Percentiles rank a stretch among this genome's conserved stretches.
Evolutionary conservation across 768 basidiomycete genomes (phyloP).

Genomic region (Infundibulicybe gibba): DNA sequence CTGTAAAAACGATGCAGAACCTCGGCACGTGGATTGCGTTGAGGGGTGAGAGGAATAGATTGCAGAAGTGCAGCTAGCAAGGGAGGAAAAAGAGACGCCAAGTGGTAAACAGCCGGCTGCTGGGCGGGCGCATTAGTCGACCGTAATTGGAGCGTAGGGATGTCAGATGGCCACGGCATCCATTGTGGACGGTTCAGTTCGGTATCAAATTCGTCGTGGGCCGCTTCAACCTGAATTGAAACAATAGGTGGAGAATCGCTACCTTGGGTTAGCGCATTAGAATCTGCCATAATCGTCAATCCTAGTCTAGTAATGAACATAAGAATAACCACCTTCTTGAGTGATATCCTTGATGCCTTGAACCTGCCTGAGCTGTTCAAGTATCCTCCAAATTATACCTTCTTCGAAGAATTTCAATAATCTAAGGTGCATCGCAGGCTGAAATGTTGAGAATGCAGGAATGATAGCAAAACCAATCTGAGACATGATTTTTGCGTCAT

Average conservation of each 20-base stretch:
- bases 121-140: constrained; percentile 62
- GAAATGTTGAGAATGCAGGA: constrained; percentile 74
- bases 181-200: constrained; percentile 12
- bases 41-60: constrained; percentile 37
- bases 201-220: constrained; percentile 22
- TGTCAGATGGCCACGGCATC: constrained; percentile 22
- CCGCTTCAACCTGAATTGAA: constrained; percentile 61
- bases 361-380: constrained; percentile 40
- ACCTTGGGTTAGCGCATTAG: constrained; percentile 6
- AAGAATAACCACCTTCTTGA: constrained; percentile 6
- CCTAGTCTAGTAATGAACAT: background rate
- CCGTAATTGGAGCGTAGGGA: constrained; percentile 21
- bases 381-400: constrained; percentile 47
- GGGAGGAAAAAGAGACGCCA: constrained; percentile 60
- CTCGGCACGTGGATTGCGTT: constrained; percentile 24
- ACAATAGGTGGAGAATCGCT: constrained; percentile 35
- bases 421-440: constrained; percentile 54
- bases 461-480: constrained; percentile 66
- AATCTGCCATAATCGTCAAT: no score
- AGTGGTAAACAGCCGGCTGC: constrained; percentile 47
- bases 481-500: constrained; percentile 48
- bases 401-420: constrained; percentile 70
- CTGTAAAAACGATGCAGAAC: constrained; percentile 47
- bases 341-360: constrained; percentile 22
- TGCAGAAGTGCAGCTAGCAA: constrained; percentile 63